Conservation (phyloP, 169 alveolate species). For the Eimeria necatrix region DNA sequence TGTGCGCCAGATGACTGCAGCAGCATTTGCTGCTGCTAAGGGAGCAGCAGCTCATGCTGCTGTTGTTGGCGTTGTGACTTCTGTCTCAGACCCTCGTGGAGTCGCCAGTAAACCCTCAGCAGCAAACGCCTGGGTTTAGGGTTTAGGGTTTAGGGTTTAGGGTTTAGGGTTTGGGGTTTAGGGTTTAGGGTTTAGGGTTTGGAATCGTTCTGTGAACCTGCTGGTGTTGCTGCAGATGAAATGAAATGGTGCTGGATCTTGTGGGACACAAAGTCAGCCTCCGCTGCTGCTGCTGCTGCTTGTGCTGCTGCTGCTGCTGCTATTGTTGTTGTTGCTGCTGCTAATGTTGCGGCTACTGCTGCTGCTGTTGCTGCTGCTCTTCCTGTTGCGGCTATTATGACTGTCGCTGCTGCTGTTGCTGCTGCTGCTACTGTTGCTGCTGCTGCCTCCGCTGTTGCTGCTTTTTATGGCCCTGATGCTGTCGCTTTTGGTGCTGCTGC, state of each 20-base stretch:
- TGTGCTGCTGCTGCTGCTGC: slow-evolving; percentile 10
- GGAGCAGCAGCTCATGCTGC: slow-evolving; percentile 65
- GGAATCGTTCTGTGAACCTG: neutral
- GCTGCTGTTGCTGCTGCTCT: no score
- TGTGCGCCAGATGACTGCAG: slow-evolving; percentile 20
- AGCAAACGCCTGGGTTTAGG: neutral
- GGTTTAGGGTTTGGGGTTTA: slow-evolving; percentile 12
- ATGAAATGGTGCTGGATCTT: slow-evolving; percentile 61
- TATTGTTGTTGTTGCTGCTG: no score
- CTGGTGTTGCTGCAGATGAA: neutral
- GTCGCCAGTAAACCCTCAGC: slow-evolving; percentile 52
- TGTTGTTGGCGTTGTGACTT: slow-evolving; percentile 16
- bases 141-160: no score
- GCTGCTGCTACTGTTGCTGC: neutral
- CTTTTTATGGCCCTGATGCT: neutral
- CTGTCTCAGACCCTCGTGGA: slow-evolving; percentile 41
- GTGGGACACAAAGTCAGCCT: slow-evolving; percentile 47
- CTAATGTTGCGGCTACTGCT: no score
- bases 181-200: neutral
- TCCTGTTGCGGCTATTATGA: no score
- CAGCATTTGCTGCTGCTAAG: slow-evolving; percentile 2
- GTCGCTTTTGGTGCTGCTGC: no score
- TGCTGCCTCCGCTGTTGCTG: no score
- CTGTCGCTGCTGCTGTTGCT: no score
- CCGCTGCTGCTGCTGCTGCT: slow-evolving; percentile 3